phyloP scores from a whole-genome alignment of 192 early-diverging fungal genomes.

The Entrophospora sp. region DNA sequence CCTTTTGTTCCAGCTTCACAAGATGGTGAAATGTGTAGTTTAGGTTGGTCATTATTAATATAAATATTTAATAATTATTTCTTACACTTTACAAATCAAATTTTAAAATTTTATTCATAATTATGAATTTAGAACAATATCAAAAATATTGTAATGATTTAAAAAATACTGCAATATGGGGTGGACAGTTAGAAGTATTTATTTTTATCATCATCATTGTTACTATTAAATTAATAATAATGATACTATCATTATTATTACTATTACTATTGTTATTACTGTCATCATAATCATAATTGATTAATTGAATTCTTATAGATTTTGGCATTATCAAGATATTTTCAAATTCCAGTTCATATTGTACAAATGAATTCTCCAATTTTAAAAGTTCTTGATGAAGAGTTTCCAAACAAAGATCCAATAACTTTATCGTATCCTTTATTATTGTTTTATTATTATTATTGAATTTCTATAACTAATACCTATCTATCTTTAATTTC shows the following conservation, averaged over 20 bases:
- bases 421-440: constrained; percentile 65
- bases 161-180: constrained; percentile 81
- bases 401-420: constrained; percentile 44
- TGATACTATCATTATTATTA: not conserved
- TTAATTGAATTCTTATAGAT: no score
- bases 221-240: not conserved
- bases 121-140: constrained; percentile 51
- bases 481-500: not conserved
- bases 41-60: constrained; percentile 26
- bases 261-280: not conserved
- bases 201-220: not conserved
- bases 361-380: constrained; percentile 74
- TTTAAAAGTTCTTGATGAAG: constrained; percentile 73
- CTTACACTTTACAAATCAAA: not conserved
- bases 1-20: constrained; percentile 73
- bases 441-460: not conserved
- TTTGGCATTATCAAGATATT: constrained; percentile 63
- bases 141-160: constrained; percentile 67
- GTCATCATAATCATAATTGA: no score
- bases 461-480: not conserved
- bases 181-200: constrained; percentile 82
- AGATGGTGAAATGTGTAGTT: constrained; percentile 65
- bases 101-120: not conserved
- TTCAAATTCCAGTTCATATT: constrained; percentile 74
- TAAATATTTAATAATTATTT: constrained; percentile 1